Conservation (phyloP, 352 stramenopile genomes). For the Globisporangium nodosum region DNA sequence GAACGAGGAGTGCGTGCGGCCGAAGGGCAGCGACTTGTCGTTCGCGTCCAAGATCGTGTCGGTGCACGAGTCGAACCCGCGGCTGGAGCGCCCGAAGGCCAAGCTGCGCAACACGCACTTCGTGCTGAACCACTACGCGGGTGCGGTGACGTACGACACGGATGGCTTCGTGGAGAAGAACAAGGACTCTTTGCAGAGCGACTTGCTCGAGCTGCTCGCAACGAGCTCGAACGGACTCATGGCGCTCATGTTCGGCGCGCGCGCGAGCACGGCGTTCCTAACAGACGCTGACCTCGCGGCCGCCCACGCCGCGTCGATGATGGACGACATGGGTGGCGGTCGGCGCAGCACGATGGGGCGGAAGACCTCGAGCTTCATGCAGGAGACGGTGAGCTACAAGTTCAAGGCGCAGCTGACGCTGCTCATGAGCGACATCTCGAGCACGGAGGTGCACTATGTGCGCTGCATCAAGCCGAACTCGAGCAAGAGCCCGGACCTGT, state of each 20-base stretch:
- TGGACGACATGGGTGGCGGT: slow-evolving; percentile 18
- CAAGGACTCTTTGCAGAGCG: slow-evolving; percentile 77
- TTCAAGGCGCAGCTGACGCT: slow-evolving; percentile 86
- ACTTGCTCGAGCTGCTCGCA: slow-evolving; percentile 62
- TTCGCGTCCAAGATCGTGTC: slow-evolving; percentile 87
- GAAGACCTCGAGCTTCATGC: slow-evolving; percentile 83
- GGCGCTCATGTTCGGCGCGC: slow-evolving; percentile 60
- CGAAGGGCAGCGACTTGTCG: slow-evolving; percentile 81
- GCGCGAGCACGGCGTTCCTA: slow-evolving; percentile 43
- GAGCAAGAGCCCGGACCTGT: slow-evolving; percentile 62
- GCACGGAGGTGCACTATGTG: slow-evolving; percentile 85
- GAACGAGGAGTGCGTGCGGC: slow-evolving; percentile 89
- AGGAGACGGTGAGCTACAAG: slow-evolving; percentile 87
- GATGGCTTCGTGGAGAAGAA: slow-evolving; percentile 87
- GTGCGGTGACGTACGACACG: slow-evolving; percentile 74
- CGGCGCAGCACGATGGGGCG: slow-evolving; percentile 41
- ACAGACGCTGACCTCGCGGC: slow-evolving; percentile 56
- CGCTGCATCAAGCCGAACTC: slow-evolving; percentile 91
- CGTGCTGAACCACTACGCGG: slow-evolving; percentile 78
- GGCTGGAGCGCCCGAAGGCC: slow-evolving; percentile 54
- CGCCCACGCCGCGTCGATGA: slow-evolving; percentile 40
- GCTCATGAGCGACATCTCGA: slow-evolving; percentile 84
- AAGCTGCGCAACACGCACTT: slow-evolving; percentile 74
- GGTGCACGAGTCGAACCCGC: slow-evolving; percentile 73
- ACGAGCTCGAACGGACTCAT: slow-evolving; percentile 73